These are phyloP conservation scores for Aureococcus anophagefferens DNA, from an alignment of 108 stramenopile species.

Conservation along the genomic window DNA sequence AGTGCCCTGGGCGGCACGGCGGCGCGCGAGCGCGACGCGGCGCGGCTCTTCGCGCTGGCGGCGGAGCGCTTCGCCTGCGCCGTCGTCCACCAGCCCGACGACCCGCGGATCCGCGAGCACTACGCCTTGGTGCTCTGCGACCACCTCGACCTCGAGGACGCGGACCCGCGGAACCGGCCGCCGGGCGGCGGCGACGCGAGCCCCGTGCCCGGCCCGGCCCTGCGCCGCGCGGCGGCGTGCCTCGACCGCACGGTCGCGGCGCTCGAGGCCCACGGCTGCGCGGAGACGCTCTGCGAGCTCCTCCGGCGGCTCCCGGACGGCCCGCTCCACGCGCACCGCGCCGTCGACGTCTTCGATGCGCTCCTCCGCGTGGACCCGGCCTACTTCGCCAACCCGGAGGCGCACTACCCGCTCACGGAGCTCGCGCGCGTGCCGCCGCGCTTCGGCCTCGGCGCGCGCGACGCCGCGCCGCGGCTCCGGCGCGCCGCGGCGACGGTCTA, in stretches of 20 bases:
- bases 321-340: neutral
- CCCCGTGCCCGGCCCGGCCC: neutral
- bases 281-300: neutral
- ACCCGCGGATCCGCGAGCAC: constrained; percentile 7
- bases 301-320: neutral
- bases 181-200: neutral
- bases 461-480: neutral
- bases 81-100: constrained; percentile 11
- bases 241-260: neutral
- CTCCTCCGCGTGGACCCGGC: neutral
- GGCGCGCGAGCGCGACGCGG: constrained; percentile 18
- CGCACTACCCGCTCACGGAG: neutral
- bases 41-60: constrained; percentile 31
- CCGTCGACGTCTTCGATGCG: neutral
- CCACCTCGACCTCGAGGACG: neutral
- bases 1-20: neutral
- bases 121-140: constrained; percentile 11
- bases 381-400: neutral
- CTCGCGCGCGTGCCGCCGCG: neutral
- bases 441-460: neutral
- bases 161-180: neutral
- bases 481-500: constrained; percentile 7
- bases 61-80: constrained; percentile 18
- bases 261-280: neutral
- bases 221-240: neutral